These are phyloP conservation scores for Talaromyces piceae DNA, from an alignment of 2,329 filamentous ascomycete species.

Conservation along the genomic window DNA sequence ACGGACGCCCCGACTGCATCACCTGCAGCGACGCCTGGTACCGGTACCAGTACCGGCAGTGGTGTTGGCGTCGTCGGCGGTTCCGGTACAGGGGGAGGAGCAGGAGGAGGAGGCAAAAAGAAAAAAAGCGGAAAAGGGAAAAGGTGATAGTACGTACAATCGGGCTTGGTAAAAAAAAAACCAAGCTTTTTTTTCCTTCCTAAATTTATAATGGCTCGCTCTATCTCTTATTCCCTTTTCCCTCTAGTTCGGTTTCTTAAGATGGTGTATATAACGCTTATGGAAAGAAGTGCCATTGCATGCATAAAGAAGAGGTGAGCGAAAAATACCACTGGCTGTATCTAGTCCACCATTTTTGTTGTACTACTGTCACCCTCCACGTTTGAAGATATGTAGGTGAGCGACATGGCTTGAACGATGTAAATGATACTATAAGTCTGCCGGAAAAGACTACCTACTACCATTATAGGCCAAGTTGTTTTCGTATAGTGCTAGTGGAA, in stretches of 20 bases:
- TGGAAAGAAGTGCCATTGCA: neutral
- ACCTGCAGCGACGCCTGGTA: slow-evolving; percentile 16
- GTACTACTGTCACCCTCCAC: no score
- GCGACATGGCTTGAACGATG: neutral
- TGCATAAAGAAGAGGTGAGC: no score
- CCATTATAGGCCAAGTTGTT: no score
- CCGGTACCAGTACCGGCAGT: slow-evolving; percentile 15
- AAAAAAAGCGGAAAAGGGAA: slow-evolving; percentile 69
- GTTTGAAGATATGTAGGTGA: no score
- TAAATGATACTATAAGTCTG: no score
- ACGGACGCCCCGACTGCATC: slow-evolving; percentile 23
- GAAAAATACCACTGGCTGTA: neutral
- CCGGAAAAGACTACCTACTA: no score
- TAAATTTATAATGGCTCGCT: no score
- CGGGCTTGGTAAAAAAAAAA: neutral
- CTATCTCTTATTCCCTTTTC: neutral
- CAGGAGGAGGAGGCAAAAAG: slow-evolving; percentile 32
- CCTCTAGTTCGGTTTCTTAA: neutral
- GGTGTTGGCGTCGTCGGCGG: no score
- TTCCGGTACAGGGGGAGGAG: no score
- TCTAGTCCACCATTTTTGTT: neutral
- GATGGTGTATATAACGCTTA: neutral
- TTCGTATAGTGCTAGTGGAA: no score
- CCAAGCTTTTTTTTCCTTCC: neutral
- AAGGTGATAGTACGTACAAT: slow-evolving; percentile 43